phyloP scores from a whole-genome alignment of 306 rosid species.

The Potentilla sterilis region DNA sequence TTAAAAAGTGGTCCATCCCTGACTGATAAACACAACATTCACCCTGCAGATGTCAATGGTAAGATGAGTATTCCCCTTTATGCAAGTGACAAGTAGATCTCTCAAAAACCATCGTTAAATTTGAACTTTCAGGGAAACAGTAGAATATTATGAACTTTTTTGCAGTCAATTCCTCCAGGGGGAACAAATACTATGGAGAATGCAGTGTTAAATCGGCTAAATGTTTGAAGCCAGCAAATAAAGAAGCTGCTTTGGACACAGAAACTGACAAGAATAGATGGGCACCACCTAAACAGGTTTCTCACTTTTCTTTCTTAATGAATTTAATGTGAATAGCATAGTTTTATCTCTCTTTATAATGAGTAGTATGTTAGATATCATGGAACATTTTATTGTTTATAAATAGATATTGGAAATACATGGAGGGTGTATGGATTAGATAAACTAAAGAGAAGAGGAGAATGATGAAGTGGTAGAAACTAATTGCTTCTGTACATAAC shows the following conservation, averaged over 20 bases:
- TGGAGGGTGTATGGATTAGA: background rate
- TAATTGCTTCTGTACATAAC: background rate
- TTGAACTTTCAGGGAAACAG: background rate
- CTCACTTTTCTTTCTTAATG: background rate
- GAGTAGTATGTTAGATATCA: background rate
- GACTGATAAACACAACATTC: constrained; percentile 73
- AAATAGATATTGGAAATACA: background rate
- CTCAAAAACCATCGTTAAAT: background rate
- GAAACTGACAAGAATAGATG: constrained; percentile 68
- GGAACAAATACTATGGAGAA: constrained; percentile 72
- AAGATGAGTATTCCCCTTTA: constrained; percentile 14
- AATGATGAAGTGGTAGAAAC: background rate
- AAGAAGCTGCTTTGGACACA: constrained; percentile 70
- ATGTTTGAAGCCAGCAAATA: constrained; percentile 73
- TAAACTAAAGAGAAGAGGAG: background rate
- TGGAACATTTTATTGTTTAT: background rate
- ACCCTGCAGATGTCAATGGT: constrained; percentile 71
- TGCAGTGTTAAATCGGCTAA: constrained; percentile 37
- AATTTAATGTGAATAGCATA: background rate
- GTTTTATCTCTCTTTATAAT: background rate
- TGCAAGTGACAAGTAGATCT: background rate
- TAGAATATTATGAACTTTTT: background rate
- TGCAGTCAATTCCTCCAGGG: constrained; percentile 73
- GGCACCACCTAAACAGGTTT: constrained; percentile 65
- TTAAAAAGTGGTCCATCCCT: constrained; percentile 51